Evolutionary conservation across 179 eudicot species (phyloP), one percentile per base, ranked within the genome.

Genomic region (Amaranthus tricolor): DNA sequence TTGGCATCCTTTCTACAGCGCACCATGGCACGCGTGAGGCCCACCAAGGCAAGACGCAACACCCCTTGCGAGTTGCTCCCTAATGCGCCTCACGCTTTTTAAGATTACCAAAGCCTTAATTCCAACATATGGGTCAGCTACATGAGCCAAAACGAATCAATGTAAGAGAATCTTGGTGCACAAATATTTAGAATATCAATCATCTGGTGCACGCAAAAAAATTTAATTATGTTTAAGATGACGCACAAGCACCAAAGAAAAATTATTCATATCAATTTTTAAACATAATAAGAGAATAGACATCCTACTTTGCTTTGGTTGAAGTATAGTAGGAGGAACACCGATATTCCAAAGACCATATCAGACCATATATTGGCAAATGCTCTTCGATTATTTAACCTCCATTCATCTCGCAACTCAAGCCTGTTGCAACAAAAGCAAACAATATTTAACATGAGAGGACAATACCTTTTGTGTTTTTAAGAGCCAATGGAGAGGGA

Each of bases 341-440:
- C 62, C 19, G 98, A 86, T 70, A 89, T 60, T 53, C 99, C 99
- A 82, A 91, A 96, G 55, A 88, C 83, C 82, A 85, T 75, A 84
- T 96, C 99, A 45, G 99, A 96, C 89, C 86, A 96, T 67, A 96
- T 88, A 81, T 93, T 93, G 74, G 98, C 98, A 88, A 93, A 96
- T 73, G 98, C 92, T 59, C 74, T 91, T 65, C 99, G 92, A 74
- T 96, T 96, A 72, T 74, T 84, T 69, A 96, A 76, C 73, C 99
- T 89, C 91, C 86, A 84, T 83, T 93, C 91, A 61, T 93, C 98
- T 48, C 88, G 88, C 82, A 96, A 75, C 86, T 91, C 96, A 81
- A 96, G 81, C 85, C 99, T 96, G 91, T 70, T 57, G 70, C 12
- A 78, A 76, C 64, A 79, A 82, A 68, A 61, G 63, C 60, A 60